Conservation (phyloP, 2,329 filamentous ascomycete species). For the Colletotrichum gloeosporioides region DNA sequence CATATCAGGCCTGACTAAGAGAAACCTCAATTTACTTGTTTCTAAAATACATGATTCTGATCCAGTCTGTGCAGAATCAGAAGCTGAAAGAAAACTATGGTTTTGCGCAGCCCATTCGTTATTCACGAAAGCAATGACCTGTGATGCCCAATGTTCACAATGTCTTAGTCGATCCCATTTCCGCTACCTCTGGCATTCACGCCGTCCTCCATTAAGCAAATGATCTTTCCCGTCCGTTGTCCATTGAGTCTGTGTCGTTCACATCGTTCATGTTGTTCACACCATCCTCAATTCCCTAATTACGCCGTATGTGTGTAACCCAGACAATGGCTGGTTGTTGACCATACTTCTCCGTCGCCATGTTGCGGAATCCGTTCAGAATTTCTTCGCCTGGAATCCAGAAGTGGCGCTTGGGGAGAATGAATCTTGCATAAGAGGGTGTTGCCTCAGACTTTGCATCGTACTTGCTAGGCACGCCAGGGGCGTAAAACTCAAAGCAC, state of each 20-base stretch:
- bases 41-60: not conserved
- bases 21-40: not conserved
- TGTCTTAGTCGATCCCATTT: not conserved
- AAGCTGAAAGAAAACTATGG: not conserved
- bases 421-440: not conserved
- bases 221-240: not conserved
- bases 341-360: not conserved
- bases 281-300: not conserved
- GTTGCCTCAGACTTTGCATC: not conserved
- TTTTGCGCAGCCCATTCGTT: not conserved
- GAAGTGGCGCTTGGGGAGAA: not conserved
- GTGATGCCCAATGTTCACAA: not conserved
- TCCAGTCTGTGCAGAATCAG: not conserved
- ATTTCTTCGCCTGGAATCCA: not conserved
- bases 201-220: not conserved
- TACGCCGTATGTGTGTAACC: not conserved
- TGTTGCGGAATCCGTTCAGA: not conserved
- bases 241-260: not conserved
- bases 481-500: not conserved
- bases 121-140: not conserved
- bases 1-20: not conserved
- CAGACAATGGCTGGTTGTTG: not conserved
- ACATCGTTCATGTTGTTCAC: not conserved
- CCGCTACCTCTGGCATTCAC: not conserved
- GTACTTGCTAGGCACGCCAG: not conserved